Evolutionary conservation across 495 filamentous ascomycete species (phyloP), one percentile per base, ranked within the genome.

Genomic region (Podospora pseudoanserina): DNA sequence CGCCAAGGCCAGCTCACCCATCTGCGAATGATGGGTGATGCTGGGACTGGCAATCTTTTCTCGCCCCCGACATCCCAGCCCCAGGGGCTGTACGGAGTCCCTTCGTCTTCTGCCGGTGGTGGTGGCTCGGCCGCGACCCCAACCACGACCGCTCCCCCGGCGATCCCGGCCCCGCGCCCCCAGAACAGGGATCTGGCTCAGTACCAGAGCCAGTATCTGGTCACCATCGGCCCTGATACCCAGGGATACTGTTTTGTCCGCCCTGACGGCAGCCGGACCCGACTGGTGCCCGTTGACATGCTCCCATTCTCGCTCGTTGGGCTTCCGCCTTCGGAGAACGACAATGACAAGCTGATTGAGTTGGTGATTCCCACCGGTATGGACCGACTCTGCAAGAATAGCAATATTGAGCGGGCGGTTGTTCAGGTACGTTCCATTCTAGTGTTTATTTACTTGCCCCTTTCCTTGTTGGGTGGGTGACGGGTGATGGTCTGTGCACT

Each of bases 231-330:
- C 4, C 4, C 64, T 18, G 67, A 70, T 23, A 72, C 67, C 32
- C 30, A 64, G 13, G 70, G 66, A 19, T 89, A 86, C 75, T 89
- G 86, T 73, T 83, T 84, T 64, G 76, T 83, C 49, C 85, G 89
- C 39, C 82, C 83, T 18, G 81, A 87, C 68, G 88, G 88, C 61
- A 77, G 73, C 18, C 78, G 85, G 65, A 89, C 88, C 15, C 87
- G 88, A 0, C 80, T 93, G 13, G 78, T 92, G 49, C 86, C 88
- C 0, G 82, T 87, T 0, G 91, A 92, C 70, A 85, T 91, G 76
- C 76, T 92, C 4, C 87, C 87, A 0, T 68, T 64, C 26, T 57
- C 77, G 5, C 32, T 82, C 54, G 64, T 73, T 44, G 76, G 76
- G 1, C 71, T 82, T 27, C 79, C 80, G 15, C 67, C 78, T 15